Evolutionary conservation across 139 green algal genomes (phyloP).

Genomic region (Diplosphaera chodatii): DNA sequence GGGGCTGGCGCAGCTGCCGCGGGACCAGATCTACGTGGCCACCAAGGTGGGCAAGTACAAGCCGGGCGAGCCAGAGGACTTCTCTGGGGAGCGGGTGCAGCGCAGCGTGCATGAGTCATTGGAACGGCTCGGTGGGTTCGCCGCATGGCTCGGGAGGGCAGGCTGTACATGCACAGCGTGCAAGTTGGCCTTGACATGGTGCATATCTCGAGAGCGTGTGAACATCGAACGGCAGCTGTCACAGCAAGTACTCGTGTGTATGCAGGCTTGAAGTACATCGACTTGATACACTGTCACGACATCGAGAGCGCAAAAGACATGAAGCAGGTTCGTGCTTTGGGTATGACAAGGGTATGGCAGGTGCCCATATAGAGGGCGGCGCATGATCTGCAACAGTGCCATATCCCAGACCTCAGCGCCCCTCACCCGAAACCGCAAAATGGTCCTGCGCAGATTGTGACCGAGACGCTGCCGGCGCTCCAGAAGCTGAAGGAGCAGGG

Average conservation of each 20-base stretch:
- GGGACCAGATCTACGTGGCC: constrained; percentile 24
- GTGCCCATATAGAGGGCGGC: no score
- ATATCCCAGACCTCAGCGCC: no score
- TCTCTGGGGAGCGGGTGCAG: constrained; percentile 36
- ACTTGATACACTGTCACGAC: constrained; percentile 48
- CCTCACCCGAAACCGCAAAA: no score
- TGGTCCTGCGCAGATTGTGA: constrained; percentile 62
- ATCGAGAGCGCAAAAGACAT: constrained; percentile 32
- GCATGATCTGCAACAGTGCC: no score
- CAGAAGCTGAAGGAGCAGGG: constrained; percentile 64
- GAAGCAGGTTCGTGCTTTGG: not conserved
- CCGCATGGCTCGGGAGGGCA: no score
- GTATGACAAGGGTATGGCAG: not conserved
- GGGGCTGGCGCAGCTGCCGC: constrained; percentile 19
- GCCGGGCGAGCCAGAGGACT: constrained; percentile 25
- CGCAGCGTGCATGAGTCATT: constrained; percentile 30
- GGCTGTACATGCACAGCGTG: no score
- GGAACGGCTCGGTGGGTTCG: constrained; percentile 12
- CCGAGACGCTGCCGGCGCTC: constrained; percentile 83
- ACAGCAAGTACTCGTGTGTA: no score
- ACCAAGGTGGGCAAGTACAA: constrained; percentile 26
- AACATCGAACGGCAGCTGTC: no score
- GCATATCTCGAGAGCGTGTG: no score
- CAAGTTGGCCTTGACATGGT: no score
- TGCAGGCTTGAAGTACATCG: constrained; percentile 30